phyloP scores from a whole-genome alignment of 2,329 filamentous ascomycete genomes.

The Xylariaceae sp. region DNA sequence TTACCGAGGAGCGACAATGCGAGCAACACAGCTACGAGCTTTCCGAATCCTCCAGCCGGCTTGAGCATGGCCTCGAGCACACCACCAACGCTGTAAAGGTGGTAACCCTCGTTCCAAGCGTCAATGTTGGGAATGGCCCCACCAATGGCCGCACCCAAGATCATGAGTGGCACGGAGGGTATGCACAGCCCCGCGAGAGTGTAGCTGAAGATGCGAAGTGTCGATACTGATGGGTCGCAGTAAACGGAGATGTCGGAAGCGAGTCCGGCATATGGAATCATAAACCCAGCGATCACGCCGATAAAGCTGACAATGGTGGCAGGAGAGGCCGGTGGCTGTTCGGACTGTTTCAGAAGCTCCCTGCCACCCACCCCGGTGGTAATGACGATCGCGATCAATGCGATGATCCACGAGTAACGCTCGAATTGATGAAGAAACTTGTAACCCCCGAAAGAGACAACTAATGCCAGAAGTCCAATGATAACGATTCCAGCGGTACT shows the following conservation, averaged over 20 bases:
- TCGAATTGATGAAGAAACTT: constrained; percentile 54
- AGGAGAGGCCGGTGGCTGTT: not conserved
- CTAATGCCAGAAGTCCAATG: constrained; percentile 51
- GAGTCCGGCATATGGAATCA: constrained; percentile 47
- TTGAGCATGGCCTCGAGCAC: constrained; percentile 57
- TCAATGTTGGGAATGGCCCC: constrained; percentile 53
- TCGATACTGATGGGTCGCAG: constrained; percentile 42
- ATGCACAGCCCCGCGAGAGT: constrained; percentile 45
- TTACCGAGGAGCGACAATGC: constrained; percentile 57
- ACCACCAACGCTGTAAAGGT: constrained; percentile 51
- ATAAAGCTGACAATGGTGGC: constrained; percentile 7
- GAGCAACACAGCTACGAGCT: constrained; percentile 58
- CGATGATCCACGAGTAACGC: constrained; percentile 53
- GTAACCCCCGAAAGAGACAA: constrained; percentile 61
- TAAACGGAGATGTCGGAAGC: constrained; percentile 61
- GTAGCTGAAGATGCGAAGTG: constrained; percentile 47
- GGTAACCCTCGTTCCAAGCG: constrained; percentile 51
- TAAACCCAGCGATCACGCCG: constrained; percentile 9
- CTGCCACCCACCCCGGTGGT: constrained; percentile 11
- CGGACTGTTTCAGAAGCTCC: constrained; percentile 6
- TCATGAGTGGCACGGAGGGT: constrained; percentile 48
- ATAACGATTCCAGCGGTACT: constrained; percentile 58
- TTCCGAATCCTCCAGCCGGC: constrained; percentile 56
- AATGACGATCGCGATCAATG: constrained; percentile 52
- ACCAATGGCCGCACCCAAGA: constrained; percentile 60